Conservation (phyloP, 345 rosid species). For the Viola odorata region DNA sequence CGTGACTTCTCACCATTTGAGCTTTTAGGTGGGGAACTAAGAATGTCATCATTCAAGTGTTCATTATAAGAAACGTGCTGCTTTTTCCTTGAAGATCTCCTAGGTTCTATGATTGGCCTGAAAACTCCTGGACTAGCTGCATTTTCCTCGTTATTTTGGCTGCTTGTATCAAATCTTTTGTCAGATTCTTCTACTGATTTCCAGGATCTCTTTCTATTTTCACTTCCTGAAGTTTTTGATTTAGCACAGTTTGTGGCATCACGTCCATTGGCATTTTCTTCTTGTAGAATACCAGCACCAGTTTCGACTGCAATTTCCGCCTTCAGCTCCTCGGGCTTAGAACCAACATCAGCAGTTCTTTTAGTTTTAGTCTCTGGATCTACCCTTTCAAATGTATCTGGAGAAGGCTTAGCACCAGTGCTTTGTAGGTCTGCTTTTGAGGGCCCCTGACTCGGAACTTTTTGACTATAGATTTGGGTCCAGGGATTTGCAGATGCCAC, state of each 20-base stretch:
- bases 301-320: slow-evolving; percentile 7
- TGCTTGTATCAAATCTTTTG: slow-evolving; percentile 29
- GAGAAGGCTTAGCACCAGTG: slow-evolving; percentile 29
- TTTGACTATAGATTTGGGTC: slow-evolving; percentile 22
- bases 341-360: slow-evolving; percentile 21
- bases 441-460: slow-evolving; percentile 30
- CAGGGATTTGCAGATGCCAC: slow-evolving; percentile 22
- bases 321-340: slow-evolving; percentile 18
- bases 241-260: slow-evolving; percentile 22
- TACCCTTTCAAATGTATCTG: too few species aligned
- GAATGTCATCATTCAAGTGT: slow-evolving; percentile 24
- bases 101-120: slow-evolving; percentile 16
- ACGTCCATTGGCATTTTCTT: slow-evolving; percentile 25
- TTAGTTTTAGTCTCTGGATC: too few species aligned
- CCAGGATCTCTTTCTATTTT: slow-evolving; percentile 2
- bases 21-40: slow-evolving; percentile 26
- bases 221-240: slow-evolving; percentile 28
- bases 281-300: slow-evolving; percentile 21
- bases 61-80: slow-evolving; percentile 34
- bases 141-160: slow-evolving; percentile 17
- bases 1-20: slow-evolving; percentile 24
- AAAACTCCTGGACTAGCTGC: slow-evolving; percentile 18
- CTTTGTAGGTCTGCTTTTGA: slow-evolving; percentile 25
- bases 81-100: slow-evolving; percentile 51
- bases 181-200: slow-evolving; percentile 33